A percentile compares a stretch with the other conserved stretches of the same genome.
These are phyloP conservation scores for Apiotrichum akiyoshidainum DNA, from an alignment of 1,284 basidiomycete genomes.

Conservation along the genomic window DNA sequence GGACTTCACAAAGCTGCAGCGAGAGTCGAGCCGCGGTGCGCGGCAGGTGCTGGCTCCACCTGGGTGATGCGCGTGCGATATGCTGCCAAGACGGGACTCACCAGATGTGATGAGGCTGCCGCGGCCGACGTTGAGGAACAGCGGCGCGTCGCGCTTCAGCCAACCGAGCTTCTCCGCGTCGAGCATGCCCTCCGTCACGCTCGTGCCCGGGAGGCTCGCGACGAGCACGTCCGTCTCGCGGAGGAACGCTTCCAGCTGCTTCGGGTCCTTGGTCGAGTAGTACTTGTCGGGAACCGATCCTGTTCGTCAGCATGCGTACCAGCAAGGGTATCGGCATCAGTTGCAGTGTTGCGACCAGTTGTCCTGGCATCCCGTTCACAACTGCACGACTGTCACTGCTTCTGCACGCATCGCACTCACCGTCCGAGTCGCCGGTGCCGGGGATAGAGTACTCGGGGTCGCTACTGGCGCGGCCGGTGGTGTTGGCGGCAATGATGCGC, in stretches of 20 bases:
- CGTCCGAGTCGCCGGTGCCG: constrained; percentile 43
- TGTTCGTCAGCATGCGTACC: no score
- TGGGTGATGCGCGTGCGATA: no score
- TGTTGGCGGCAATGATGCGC: constrained; percentile 47
- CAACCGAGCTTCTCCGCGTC: constrained; percentile 31
- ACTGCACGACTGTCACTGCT: no score
- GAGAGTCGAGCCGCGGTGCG: no score
- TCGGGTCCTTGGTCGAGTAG: constrained; percentile 40
- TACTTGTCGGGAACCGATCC: constrained; percentile 40
- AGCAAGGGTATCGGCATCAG: no score
- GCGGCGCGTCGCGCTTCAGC: constrained; percentile 31
- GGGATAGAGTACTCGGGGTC: constrained; percentile 44
- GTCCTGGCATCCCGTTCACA: no score
- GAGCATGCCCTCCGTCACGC: constrained; percentile 38
- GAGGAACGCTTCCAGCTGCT: constrained; percentile 40
- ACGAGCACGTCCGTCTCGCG: constrained; percentile 45
- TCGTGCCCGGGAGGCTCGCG: constrained; percentile 41
- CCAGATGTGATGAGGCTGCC: constrained; percentile 39
- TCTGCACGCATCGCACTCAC: no score
- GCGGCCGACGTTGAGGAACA: constrained; percentile 47
- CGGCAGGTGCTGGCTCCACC: no score
- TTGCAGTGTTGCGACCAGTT: no score
- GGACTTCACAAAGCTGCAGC: no score
- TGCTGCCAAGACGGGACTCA: constrained; percentile 16
- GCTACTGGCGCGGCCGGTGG: constrained; percentile 32